Evolutionary conservation across 495 filamentous ascomycete genomes (phyloP), one percentile per base, ranked within the genome.

Genomic region (Podospora pseudopauciseta): DNA sequence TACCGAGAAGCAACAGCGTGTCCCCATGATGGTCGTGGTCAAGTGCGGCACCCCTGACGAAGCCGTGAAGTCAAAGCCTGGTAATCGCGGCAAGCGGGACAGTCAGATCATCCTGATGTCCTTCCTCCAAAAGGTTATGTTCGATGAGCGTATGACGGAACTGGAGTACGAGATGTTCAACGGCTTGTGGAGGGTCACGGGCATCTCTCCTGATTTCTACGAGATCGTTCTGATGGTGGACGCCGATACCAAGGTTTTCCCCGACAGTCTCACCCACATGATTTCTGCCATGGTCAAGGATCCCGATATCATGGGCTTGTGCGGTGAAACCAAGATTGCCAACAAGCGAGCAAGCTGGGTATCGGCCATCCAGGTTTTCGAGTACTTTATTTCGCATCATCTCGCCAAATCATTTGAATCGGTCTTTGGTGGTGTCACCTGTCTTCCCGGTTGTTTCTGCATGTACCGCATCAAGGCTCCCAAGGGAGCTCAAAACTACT

Each of bases 91-190:
- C 73, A 99, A 99, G 82, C 90, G 96, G 76, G 96, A 99, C 84
- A 94, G 91, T 80, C 96, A 99, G 79, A 97, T 99, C 75, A 94
- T 99, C 72, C 80, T 99, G 61, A 99, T 99, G 96, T 96, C 93
- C 20, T 99, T 99, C 86, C 82, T 99, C 72, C 96, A 99, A 78
- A 99, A 99, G 80, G 95, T 99, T 70, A 99, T 99, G 96, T 99
- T 99, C 76, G 96, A 99, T 76, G 96, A 99, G 79, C 91, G 96
- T 53, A 99, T 99, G 96, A 98, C 96, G 4, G 94, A 99, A 76
- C 87, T 99, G n/a, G 96, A 99, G 76, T 99, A 93, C 72, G 96
- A 99, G 75, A 98, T 99, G 91, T 98, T 98, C 82, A 99, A 98
- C 73, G 96, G 95, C 49, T 85, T 99, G 67, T 99, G 94, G 94